These are phyloP conservation scores for Poronia punctata DNA, from an alignment of 495 filamentous ascomycete genomes.

Conservation along the genomic window DNA sequence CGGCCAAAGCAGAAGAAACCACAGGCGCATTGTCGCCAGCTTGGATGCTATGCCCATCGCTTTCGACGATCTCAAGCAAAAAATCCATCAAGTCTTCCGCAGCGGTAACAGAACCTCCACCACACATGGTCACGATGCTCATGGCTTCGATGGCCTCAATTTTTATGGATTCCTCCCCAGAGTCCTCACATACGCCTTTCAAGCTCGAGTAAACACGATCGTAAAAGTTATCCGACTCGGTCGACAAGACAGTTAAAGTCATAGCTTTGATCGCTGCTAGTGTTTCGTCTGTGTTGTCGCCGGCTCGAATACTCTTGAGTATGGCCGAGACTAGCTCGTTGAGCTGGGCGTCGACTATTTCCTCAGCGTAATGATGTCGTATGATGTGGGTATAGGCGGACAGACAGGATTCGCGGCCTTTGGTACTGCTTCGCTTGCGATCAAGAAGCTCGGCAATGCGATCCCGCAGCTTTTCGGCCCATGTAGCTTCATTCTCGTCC, in stretches of 20 bases:
- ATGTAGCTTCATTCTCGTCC: slow-evolving; percentile 44
- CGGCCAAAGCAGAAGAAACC: slow-evolving; percentile 77
- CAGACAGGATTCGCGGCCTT: slow-evolving; percentile 69
- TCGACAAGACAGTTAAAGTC: slow-evolving; percentile 67
- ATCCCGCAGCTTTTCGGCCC: slow-evolving; percentile 61
- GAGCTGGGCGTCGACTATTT: slow-evolving; percentile 55
- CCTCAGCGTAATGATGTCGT: slow-evolving; percentile 63
- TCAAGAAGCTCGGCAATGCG: slow-evolving; percentile 78
- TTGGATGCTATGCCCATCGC: slow-evolving; percentile 68
- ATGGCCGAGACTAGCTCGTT: slow-evolving; percentile 65
- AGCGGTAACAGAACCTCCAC: slow-evolving; percentile 64
- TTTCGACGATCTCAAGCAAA: slow-evolving; percentile 77
- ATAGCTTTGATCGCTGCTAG: slow-evolving; percentile 68
- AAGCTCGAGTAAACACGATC: slow-evolving; percentile 56
- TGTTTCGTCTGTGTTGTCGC: slow-evolving; percentile 65
- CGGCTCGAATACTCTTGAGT: slow-evolving; percentile 63
- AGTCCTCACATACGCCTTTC: slow-evolving; percentile 65
- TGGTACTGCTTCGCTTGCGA: slow-evolving; percentile 75
- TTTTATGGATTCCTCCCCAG: slow-evolving; percentile 55
- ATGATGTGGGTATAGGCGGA: slow-evolving; percentile 63
- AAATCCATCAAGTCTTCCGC: slow-evolving; percentile 75
- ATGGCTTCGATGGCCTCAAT: slow-evolving; percentile 70
- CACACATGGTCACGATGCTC: slow-evolving; percentile 65
- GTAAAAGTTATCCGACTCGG: slow-evolving; percentile 62
- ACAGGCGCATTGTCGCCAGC: slow-evolving; percentile 67